phyloP scores from a whole-genome alignment of 176 grass and related monocot genomes.

The Thinopyrum elongatum region DNA sequence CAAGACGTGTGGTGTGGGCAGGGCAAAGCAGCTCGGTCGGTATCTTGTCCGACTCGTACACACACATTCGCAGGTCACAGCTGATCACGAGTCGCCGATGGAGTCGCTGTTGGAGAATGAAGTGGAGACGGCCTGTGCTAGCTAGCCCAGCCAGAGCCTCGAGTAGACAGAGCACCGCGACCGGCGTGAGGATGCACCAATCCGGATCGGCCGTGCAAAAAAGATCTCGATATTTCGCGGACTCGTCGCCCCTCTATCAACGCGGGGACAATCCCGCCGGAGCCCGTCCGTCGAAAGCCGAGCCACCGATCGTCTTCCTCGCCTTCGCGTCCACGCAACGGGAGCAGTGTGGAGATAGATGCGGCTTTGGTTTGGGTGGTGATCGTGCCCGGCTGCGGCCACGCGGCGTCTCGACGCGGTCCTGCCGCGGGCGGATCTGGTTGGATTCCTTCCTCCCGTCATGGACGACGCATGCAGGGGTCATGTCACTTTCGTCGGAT shows the following conservation, averaged over 20 bases:
- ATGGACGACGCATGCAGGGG: not conserved
- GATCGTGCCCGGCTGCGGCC: not conserved
- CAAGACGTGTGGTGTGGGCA: too few relatives aligned
- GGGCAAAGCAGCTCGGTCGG: too few relatives aligned
- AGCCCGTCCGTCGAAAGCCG: not conserved
- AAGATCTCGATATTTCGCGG: slow-evolving; percentile 43
- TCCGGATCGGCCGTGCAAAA: not conserved
- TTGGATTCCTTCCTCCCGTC: not conserved
- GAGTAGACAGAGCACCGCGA: too few relatives aligned
- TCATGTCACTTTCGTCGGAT: not conserved
- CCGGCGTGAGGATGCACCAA: not conserved
- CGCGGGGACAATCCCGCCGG: not conserved
- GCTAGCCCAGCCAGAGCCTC: not conserved
- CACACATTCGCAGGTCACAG: not conserved
- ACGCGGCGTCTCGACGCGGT: slow-evolving; percentile 40
- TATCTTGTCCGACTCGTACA: not conserved
- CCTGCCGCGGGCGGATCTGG: slow-evolving; percentile 9
- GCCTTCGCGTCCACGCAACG: too few relatives aligned
- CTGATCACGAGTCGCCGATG: not conserved
- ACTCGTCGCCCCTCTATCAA: slow-evolving; percentile 4
- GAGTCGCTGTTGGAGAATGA: not conserved
- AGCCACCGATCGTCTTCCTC: too few relatives aligned
- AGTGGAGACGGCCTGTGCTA: not conserved
- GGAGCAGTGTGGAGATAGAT: too few relatives aligned
- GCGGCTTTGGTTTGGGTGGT: too few relatives aligned